Percentiles rank a stretch among this genome's conserved stretches.
Conservation (phyloP, 1,139 yeast genomes). For the Blastobotrys ciferrii region DNA sequence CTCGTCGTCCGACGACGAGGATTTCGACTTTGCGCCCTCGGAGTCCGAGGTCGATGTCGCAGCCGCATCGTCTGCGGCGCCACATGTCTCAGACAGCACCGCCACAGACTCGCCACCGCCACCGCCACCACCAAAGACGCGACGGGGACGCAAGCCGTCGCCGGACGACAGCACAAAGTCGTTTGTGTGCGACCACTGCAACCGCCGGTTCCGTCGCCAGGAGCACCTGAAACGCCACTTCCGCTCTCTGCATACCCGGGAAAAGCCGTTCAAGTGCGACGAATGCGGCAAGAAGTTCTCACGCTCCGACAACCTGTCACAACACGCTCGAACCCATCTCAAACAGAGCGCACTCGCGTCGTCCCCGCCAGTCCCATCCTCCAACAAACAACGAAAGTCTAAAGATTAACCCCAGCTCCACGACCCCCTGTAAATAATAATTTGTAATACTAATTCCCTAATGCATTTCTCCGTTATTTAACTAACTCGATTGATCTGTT, state of each 20-base stretch:
- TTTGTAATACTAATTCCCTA: too few relatives aligned
- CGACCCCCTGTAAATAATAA: too few relatives aligned
- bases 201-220: conserved; percentile 59
- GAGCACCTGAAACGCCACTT: conserved; percentile 79
- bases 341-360: conserved; percentile 13
- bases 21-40: not conserved
- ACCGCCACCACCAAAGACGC: conserved; percentile 9
- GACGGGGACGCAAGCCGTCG: conserved; percentile 36
- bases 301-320: conserved; percentile 71
- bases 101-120: too few relatives aligned
- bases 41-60: conserved; percentile 6
- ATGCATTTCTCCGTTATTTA: too few relatives aligned
- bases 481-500: too few relatives aligned
- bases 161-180: conserved; percentile 30
- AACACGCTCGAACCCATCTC: conserved; percentile 65
- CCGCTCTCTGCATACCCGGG: conserved; percentile 65
- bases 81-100: too few relatives aligned
- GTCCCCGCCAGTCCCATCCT: conserved; percentile 7
- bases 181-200: conserved; percentile 37
- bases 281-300: conserved; percentile 72
- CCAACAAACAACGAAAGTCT: too few relatives aligned
- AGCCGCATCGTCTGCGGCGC: too few relatives aligned
- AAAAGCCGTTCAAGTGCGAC: conserved; percentile 71
- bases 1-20: not conserved
- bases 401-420: too few relatives aligned